Conservation (phyloP, 176 grass and related monocot species). For the Oryza australiensis region DNA sequence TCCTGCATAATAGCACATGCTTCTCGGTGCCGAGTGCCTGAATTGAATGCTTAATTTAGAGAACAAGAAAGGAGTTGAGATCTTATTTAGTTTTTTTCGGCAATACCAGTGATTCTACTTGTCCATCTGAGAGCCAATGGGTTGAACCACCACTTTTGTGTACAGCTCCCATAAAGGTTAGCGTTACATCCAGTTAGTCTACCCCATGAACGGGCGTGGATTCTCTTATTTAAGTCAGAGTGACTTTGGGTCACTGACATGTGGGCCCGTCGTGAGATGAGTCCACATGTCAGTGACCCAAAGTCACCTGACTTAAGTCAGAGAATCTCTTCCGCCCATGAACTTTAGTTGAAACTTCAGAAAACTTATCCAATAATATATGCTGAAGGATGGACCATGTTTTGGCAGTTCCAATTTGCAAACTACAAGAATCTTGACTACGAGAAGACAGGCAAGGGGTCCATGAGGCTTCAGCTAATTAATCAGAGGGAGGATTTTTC, state of each 20-base stretch:
- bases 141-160: slow-evolving; percentile 75
- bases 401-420: slow-evolving; percentile 78
- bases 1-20: background rate
- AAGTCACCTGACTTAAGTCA: too few relatives aligned
- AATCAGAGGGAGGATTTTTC: slow-evolving; percentile 91
- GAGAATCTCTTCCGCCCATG: too few relatives aligned
- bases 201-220: too few relatives aligned
- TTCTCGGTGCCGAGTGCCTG: background rate
- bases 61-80: background rate
- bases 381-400: slow-evolving; percentile 23
- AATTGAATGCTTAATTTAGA: slow-evolving; percentile 4
- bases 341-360: background rate
- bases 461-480: slow-evolving; percentile 83
- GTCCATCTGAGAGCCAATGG: slow-evolving; percentile 58
- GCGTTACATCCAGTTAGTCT: background rate
- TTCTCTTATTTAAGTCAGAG: too few relatives aligned
- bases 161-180: slow-evolving; percentile 89
- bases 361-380: background rate
- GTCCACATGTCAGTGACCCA: too few relatives aligned
- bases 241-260: too few relatives aligned
- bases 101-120: slow-evolving; percentile 62
- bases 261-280: too few relatives aligned
- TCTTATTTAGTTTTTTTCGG: slow-evolving; percentile 5
- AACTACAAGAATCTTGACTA: slow-evolving; percentile 65
- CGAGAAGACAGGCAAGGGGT: slow-evolving; percentile 59